A percentile compares a stretch with the other conserved stretches of the same genome.
Evolutionary conservation across 495 filamentous ascomycete genomes (phyloP).

Genomic region (Neurospora africana): DNA sequence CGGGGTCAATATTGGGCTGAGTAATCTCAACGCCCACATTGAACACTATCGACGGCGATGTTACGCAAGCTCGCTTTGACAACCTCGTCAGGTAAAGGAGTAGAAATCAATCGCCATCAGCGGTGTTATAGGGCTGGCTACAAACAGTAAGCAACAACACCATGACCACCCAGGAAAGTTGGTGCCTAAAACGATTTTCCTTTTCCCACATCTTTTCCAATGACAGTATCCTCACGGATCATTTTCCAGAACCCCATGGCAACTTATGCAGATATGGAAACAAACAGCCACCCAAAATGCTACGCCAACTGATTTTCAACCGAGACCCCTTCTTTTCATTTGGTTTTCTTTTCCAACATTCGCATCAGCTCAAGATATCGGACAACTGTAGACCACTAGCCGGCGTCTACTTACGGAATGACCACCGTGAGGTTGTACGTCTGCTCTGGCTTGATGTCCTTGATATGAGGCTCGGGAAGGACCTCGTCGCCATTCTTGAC

Average conservation of each 20-base stretch:
- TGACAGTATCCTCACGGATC: background rate
- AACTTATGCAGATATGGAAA: background rate
- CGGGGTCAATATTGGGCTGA: background rate
- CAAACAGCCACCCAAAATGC: background rate
- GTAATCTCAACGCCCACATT: background rate
- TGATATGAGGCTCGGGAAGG: constrained; percentile 29
- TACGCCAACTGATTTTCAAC: background rate
- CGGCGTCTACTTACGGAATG: constrained; percentile 18
- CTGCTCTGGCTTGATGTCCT: constrained; percentile 25
- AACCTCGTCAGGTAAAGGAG: background rate
- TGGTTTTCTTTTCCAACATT: background rate
- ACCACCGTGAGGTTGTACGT: constrained; percentile 32
- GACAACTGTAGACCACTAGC: background rate
- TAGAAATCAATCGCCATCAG: background rate
- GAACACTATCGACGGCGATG: background rate
- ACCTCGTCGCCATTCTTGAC: constrained; percentile 24
- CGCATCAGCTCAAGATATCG: background rate
- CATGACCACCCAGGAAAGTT: background rate
- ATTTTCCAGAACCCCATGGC: background rate
- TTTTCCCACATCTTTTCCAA: too few species aligned
- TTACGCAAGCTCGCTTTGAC: background rate
- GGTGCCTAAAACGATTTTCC: background rate
- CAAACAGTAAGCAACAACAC: background rate
- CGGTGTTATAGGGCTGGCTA: background rate
- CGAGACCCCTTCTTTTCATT: background rate